Percentiles rank a stretch among this genome's conserved stretches.
Conservation (phyloP, 495 filamentous ascomycete genomes). For the Lindgomyces ingoldianus region DNA sequence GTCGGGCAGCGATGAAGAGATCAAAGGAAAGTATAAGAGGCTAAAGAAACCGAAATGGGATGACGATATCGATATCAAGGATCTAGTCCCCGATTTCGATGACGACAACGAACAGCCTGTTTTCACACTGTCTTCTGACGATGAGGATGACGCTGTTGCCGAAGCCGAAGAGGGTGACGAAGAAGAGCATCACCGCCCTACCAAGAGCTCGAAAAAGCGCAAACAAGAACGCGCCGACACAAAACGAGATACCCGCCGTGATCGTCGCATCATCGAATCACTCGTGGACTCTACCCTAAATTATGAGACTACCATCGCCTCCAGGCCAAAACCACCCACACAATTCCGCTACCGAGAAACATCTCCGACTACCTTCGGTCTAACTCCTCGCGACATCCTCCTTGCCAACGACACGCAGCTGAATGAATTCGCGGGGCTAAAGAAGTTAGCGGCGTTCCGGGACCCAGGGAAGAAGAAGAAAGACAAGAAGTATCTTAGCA, state of each 20-base stretch:
- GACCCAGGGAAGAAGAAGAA: constrained; percentile 83
- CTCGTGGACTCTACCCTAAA: constrained; percentile 83
- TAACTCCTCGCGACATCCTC: constrained; percentile 86
- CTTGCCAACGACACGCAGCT: constrained; percentile 84
- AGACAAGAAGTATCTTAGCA: constrained; percentile 83
- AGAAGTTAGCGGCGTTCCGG: constrained; percentile 89
- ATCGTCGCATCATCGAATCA: constrained; percentile 79
- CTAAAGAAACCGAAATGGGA: constrained; percentile 93
- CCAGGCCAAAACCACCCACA: constrained; percentile 53
- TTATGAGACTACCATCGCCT: constrained; percentile 38
- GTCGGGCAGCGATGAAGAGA: constrained; percentile 45
- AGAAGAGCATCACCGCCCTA: constrained; percentile 29
- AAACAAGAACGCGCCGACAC: constrained; percentile 60
- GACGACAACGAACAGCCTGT: constrained; percentile 52
- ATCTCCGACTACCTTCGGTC: constrained; percentile 82
- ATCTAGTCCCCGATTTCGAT: constrained; percentile 84
- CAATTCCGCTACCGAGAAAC: constrained; percentile 92
- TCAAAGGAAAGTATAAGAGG: constrained; percentile 58
- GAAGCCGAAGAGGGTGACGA: constrained; percentile 23
- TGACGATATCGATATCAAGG: constrained; percentile 94
- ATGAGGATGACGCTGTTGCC: constrained; percentile 39
- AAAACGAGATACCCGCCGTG: constrained; percentile 72
- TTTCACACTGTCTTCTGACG: constrained; percentile 54
- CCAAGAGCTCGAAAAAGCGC: constrained; percentile 35
- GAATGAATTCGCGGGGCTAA: constrained; percentile 88